Base-by-base conservation (phyloP, 768 basidiomycete species). In the Pleurotus pulmonarius region DNA sequence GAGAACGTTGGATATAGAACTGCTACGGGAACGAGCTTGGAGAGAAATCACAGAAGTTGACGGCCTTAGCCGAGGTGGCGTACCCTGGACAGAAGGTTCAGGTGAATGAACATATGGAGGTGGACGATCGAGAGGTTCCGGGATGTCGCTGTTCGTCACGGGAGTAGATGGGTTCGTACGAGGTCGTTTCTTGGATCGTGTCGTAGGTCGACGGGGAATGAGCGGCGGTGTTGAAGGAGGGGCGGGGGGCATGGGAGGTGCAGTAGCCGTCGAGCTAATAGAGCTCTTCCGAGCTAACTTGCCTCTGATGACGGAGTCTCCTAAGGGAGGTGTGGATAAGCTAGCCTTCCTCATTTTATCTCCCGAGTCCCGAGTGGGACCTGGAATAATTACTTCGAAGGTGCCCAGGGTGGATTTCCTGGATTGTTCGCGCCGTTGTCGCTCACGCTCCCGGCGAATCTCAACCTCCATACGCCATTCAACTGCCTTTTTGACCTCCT, bases 381-480 rank as follows among this genome's bases (percentile, higher is more conserved):
- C 75, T 24, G 60, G 9, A 49, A 74, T 73, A 6, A 59, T 46
- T 46, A 65, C 64, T 38, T 75, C 75, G 5, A 70, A 58, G 43
- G 65, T 69, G 49, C 72, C 70, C 46, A 73, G 48, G 5, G 74
- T 64, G 3, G 69, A 58, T 61, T 82, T 86, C 65, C 86, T 92
- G 41, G 80, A 75, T 57, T 81, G 81, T 63, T 91, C 89, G 55
- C 85, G 74, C 49, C 85, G 81, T n/a, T 74, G 73, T 34, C 85
- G 83, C 46, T 93, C 90, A 34, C 82, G 79, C 67, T 93, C 90
- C 56, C 90, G 76, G 40, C 84, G 81, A 56, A 87, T 70, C 68
- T 93, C 92, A 22, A 86, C 79, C 5, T 94, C 92, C 59, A 93
- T 83, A 15, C 92, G 81, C 91, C 90, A 93, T 69, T 94, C 92